These are phyloP conservation scores for Citrus glauca DNA, from an alignment of 345 rosid genomes.

Conservation along the genomic window DNA sequence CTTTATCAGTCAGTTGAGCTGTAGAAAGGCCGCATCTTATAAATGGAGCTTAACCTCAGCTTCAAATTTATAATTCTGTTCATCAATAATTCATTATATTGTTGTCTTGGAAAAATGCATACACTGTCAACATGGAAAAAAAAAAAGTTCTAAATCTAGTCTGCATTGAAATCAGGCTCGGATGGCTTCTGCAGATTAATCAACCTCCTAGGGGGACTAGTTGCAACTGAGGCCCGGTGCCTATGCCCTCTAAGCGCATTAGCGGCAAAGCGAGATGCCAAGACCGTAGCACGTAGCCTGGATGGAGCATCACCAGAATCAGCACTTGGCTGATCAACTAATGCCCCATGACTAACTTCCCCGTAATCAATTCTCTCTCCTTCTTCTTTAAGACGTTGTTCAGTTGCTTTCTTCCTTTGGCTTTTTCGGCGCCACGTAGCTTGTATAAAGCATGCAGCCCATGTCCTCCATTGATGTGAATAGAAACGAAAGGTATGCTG, in stretches of 20 bases:
- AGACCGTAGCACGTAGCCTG: constrained; percentile 56
- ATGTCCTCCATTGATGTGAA: constrained; percentile 95
- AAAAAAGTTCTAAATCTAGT: neutral
- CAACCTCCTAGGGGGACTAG: constrained; percentile 27
- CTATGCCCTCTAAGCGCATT: constrained; percentile 59
- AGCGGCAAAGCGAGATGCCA: constrained; percentile 74
- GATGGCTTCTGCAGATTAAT: constrained; percentile 64
- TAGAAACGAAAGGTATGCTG: constrained; percentile 86
- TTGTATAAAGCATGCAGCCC: constrained; percentile 84
- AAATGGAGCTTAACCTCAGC: too few species aligned
- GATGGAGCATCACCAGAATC: constrained; percentile 19
- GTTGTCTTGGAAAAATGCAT: neutral
- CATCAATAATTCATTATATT: too few species aligned
- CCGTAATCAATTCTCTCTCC: constrained; percentile 32
- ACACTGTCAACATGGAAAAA: too few species aligned
- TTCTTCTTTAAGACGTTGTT: constrained; percentile 49
- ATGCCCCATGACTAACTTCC: constrained; percentile 30
- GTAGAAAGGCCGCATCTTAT: too few species aligned
- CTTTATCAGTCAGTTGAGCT: too few species aligned
- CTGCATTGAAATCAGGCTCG: constrained; percentile 66
- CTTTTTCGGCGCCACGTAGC: constrained; percentile 65
- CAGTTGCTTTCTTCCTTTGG: constrained; percentile 53
- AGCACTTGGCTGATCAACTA: constrained; percentile 11
- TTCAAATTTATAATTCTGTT: neutral
- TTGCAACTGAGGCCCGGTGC: constrained; percentile 14